A percentile compares a stretch with the other conserved stretches of the same genome.
These are phyloP conservation scores for Rubia yunnanensis DNA, from an alignment of 257 asterid genomes.

Conservation along the genomic window DNA sequence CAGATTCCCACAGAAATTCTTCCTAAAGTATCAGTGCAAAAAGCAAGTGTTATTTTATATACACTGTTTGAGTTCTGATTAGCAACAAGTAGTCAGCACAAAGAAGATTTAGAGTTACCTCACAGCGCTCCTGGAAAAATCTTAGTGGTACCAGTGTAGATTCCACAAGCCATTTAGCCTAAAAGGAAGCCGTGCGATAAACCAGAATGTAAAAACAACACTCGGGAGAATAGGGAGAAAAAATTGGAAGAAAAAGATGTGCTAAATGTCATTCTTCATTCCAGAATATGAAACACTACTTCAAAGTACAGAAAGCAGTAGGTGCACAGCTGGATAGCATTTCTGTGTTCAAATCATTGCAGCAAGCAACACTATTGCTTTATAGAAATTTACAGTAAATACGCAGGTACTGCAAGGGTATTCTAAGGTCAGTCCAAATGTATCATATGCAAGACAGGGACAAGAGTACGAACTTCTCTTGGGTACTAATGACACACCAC, in stretches of 20 bases:
- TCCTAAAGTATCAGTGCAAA: slow-evolving; percentile 43
- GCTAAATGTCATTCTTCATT: neutral
- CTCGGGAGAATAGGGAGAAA: neutral
- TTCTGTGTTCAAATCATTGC: neutral
- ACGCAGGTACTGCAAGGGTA: neutral
- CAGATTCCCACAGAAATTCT: slow-evolving; percentile 91
- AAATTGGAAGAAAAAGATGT: neutral
- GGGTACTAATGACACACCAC: neutral
- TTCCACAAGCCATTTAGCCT: slow-evolving; percentile 99
- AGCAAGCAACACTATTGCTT: neutral
- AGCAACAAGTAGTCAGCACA: slow-evolving; percentile 4
- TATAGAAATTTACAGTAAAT: neutral
- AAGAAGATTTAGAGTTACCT: slow-evolving; percentile 34
- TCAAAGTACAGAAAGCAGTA: neutral
- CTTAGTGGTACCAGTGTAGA: slow-evolving; percentile 89
- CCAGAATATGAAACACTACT: neutral
- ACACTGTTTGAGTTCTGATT: neutral
- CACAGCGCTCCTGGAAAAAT: slow-evolving; percentile 94
- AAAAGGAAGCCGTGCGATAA: slow-evolving; percentile 1
- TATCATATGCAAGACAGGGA: neutral
- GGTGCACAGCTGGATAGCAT: neutral
- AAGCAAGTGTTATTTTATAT: slow-evolving; percentile 14
- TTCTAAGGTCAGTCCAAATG: neutral
- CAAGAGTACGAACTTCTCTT: neutral
- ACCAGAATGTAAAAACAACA: neutral